These are phyloP conservation scores for Arctium lappa DNA, from an alignment of 129 eudicot species.

Conservation along the genomic window DNA sequence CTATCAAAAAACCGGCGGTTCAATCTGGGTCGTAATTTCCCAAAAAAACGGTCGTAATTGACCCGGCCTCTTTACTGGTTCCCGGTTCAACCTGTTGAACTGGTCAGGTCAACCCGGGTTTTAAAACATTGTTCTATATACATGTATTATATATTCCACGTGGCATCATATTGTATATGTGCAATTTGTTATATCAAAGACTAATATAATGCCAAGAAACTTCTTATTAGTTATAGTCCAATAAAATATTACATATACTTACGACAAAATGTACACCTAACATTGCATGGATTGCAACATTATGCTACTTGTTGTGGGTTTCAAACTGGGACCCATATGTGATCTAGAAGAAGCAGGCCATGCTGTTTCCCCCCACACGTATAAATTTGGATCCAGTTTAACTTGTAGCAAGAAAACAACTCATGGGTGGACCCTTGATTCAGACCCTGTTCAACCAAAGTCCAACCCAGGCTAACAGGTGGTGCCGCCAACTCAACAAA, in stretches of 20 bases:
- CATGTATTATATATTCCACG: no score
- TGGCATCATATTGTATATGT: background rate
- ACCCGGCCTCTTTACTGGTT: no score
- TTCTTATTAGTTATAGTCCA: background rate
- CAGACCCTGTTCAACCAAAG: conserved; percentile 9
- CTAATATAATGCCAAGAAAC: background rate
- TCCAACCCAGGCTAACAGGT: background rate
- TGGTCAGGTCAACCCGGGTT: no score
- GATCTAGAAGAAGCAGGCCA: conserved; percentile 23
- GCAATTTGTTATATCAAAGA: background rate
- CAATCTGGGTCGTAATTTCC: no score
- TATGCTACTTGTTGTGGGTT: background rate
- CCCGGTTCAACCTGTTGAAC: no score
- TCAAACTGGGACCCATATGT: conserved; percentile 16
- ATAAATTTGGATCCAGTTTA: background rate
- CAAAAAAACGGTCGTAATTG: no score
- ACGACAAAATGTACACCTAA: conserved; percentile 13
- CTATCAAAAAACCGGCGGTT: no score
- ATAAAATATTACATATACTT: background rate
- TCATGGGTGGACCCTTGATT: conserved; percentile 18
- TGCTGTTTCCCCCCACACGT: background rate
- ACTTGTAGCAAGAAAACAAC: conserved; percentile 8
- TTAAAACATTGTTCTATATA: no score
- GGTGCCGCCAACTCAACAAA: conserved; percentile 18
- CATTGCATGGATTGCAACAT: conserved; percentile 3